phyloP scores from a whole-genome alignment of 805 yeast species.

The Zygosaccharomyces gambellarensis region DNA sequence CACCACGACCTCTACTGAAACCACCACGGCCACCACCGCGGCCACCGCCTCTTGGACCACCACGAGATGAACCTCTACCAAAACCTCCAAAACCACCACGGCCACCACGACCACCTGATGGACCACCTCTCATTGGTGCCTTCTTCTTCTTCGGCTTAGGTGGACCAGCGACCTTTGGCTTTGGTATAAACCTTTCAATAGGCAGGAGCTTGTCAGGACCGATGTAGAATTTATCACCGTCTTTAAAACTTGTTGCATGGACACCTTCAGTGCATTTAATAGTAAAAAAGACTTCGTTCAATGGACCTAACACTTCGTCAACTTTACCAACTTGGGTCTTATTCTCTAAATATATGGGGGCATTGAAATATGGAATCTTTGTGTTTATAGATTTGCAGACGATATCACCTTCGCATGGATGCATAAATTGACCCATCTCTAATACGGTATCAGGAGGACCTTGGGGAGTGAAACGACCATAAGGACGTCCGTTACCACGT shows the following conservation, averaged over 20 bases:
- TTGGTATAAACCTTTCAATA: constrained; percentile 92
- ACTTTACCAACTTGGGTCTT: constrained; percentile 95
- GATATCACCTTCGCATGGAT: constrained; percentile 94
- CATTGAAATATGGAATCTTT: constrained; percentile 96
- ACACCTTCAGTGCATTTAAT: constrained; percentile 96
- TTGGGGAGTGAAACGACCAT: constrained; percentile 69
- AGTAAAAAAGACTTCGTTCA: constrained; percentile 97
- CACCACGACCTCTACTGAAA: constrained; percentile 33
- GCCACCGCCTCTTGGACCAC: constrained; percentile 44
- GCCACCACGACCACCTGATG: constrained; percentile 44
- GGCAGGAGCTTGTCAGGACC: constrained; percentile 95
- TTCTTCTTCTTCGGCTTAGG: constrained; percentile 69
- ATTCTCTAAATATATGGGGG: constrained; percentile 95
- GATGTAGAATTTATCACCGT: constrained; percentile 93
- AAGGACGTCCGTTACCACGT: constrained; percentile 46
- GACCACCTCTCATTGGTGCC: constrained; percentile 51
- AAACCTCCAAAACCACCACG: constrained; percentile 40
- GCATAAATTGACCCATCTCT: constrained; percentile 91
- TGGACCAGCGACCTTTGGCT: constrained; percentile 85
- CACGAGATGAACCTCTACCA: constrained; percentile 44
- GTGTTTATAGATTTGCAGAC: constrained; percentile 93
- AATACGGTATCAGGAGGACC: constrained; percentile 96
- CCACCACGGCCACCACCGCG: constrained; percentile 45
- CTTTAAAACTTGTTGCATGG: constrained; percentile 86
- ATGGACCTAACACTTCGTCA: constrained; percentile 95